A percentile compares a stretch with the other conserved stretches of the same genome.
phyloP scores from a whole-genome alignment of 352 stramenopile genomes.

The Phytophthora sp. region DNA sequence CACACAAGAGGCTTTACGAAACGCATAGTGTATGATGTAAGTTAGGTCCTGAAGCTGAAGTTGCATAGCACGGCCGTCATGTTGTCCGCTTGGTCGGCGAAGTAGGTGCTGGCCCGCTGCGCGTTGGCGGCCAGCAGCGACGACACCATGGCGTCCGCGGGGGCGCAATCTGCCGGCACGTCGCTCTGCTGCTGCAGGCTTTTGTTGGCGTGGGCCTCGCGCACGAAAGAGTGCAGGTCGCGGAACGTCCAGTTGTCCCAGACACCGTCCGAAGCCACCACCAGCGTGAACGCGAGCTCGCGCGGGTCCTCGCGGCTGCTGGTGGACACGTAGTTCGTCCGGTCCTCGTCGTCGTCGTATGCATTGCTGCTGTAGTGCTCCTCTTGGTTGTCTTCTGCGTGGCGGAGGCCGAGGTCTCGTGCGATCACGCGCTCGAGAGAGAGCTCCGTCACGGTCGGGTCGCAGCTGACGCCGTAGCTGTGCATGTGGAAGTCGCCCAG shows the following conservation, averaged over 20 bases:
- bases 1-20: neutral
- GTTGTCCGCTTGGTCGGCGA: slow-evolving; percentile 89
- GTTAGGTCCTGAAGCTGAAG: slow-evolving; percentile 20
- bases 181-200: slow-evolving; percentile 4
- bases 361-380: neutral
- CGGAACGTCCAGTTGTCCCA: slow-evolving; percentile 92
- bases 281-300: slow-evolving; percentile 45
- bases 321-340: neutral
- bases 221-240: slow-evolving; percentile 64
- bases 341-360: slow-evolving; percentile 12
- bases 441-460: slow-evolving; percentile 66
- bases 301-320: slow-evolving; percentile 4
- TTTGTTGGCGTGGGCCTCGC: slow-evolving; percentile 13
- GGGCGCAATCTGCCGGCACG: neutral
- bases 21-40: neutral
- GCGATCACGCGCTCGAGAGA: slow-evolving; percentile 45
- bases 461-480: slow-evolving; percentile 73
- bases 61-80: slow-evolving; percentile 85
- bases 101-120: slow-evolving; percentile 60
- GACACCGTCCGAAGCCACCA: slow-evolving; percentile 84
- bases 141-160: slow-evolving; percentile 37
- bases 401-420: slow-evolving; percentile 11
- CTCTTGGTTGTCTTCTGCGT: slow-evolving; percentile 26
- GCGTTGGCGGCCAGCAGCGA: slow-evolving; percentile 74
- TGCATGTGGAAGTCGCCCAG: slow-evolving; percentile 91